Evolutionary conservation across 768 basidiomycete genomes (phyloP), one percentile per base, ranked within the genome.

Genomic region (Boletus reticulatus): DNA sequence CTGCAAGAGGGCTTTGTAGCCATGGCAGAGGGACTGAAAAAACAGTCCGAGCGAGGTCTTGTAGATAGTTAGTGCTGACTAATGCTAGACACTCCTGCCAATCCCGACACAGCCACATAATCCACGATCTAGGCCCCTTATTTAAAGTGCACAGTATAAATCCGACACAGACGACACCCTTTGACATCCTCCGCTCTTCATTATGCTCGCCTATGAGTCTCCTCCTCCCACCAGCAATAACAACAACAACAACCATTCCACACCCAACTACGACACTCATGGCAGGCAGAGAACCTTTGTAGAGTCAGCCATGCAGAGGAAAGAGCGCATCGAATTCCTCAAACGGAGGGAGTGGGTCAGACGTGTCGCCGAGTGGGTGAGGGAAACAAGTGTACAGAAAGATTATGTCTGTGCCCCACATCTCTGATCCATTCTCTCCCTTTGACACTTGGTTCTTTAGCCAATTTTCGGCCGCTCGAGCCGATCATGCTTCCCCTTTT

Each of bases 1-100:
- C 64, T 88, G 48, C 65, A 67, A 27, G 41, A 66, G 48, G 81
- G 78, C 0, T 83, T 85, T 46, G 58, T 65, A 9, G 84, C 80
- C 1, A 81, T 84, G 73, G 84, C 80, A 0, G 78, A 81, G 46
- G 80, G 75, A 0, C 68, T 89, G 62, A 87, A 88, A 68, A 63
- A 62, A 50, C 68, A 78, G 39, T 74, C 79, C 1, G 86, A 88
- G 64, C 49, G 46, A 50, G 4, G 42, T 37, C 22, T 16, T 13
- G 24, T 52, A 31, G 19, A 38, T 38, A 24, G 37, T 7, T 31
- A 38, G n/a, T 20, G 37, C 47, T 67, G 62, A 68, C 60, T 56
- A 52, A 68, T 59, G 51, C 34, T 31, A 63, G 63, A 68, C 67
- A 63, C 43, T 42, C 43, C n/a, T 38, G 61, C 52, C 54, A 62